These are phyloP conservation scores for Starmerella powellii DNA, from an alignment of 805 yeast genomes.

Conservation along the genomic window DNA sequence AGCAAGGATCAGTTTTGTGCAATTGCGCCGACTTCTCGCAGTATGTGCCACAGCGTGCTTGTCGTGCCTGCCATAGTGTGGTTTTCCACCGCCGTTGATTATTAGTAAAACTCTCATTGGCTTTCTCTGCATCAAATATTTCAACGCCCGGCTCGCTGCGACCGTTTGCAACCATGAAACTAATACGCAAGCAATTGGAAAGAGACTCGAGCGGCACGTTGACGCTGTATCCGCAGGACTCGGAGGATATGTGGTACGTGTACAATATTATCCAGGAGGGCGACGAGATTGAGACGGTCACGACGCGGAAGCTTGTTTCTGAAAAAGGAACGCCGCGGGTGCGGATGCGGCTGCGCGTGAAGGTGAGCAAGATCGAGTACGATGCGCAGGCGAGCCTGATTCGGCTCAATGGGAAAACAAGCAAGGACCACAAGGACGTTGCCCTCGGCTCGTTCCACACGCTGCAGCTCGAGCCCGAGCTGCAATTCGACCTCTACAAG, in stretches of 20 bases:
- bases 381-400: slow-evolving; percentile 64
- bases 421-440: slow-evolving; percentile 56
- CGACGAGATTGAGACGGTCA: slow-evolving; percentile 60
- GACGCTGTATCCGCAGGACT: slow-evolving; percentile 67
- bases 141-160: too few relatives aligned
- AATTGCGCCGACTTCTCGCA: too few relatives aligned
- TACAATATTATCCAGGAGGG: slow-evolving; percentile 68
- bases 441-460: slow-evolving; percentile 82
- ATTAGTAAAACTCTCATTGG: background rate
- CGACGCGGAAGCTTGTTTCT: slow-evolving; percentile 47
- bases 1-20: too few relatives aligned
- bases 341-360: slow-evolving; percentile 46
- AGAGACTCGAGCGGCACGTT: slow-evolving; percentile 55
- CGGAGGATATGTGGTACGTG: slow-evolving; percentile 81
- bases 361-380: slow-evolving; percentile 62
- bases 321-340: slow-evolving; percentile 40
- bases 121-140: background rate
- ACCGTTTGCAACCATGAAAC: slow-evolving; percentile 36
- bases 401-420: slow-evolving; percentile 64
- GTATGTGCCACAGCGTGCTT: too few relatives aligned
- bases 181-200: slow-evolving; percentile 39
- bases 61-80: too few relatives aligned
- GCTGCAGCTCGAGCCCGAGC: slow-evolving; percentile 60
- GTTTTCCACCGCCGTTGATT: too few relatives aligned
- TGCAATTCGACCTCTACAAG: slow-evolving; percentile 57